A percentile compares a stretch with the other conserved stretches of the same genome.
These are phyloP conservation scores for Phytophthora uliginosa DNA, from an alignment of 352 stramenopile genomes.

Conservation along the genomic window DNA sequence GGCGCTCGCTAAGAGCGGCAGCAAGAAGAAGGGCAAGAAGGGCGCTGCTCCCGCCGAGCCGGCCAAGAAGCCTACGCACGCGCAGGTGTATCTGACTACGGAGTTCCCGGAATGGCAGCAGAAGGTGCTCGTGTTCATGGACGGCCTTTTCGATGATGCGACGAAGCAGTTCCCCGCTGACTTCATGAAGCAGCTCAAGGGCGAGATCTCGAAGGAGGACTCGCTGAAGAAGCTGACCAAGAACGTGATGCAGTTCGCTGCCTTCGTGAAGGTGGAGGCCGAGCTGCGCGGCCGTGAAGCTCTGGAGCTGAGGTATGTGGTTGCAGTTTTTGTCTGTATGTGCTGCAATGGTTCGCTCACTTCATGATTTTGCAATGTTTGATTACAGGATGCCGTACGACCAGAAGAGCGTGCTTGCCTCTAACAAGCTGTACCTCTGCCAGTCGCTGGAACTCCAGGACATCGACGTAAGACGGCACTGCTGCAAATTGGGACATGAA, in stretches of 20 bases:
- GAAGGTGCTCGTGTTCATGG: conserved; percentile 89
- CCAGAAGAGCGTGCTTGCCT: conserved; percentile 94
- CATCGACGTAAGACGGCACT: conserved; percentile 55
- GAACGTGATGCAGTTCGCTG: conserved; percentile 98
- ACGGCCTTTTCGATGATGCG: conserved; percentile 61
- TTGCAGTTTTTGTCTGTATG: neutral
- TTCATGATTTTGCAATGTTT: conserved; percentile 25
- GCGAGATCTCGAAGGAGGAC: conserved; percentile 72
- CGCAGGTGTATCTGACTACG: conserved; percentile 88
- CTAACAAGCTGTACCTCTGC: conserved; percentile 93
- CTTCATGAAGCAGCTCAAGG: conserved; percentile 93
- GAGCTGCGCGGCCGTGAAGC: conserved; percentile 93
- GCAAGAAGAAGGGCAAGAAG: conserved; percentile 93
- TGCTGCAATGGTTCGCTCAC: conserved; percentile 15
- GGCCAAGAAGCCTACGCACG: conserved; percentile 91
- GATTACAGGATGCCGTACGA: conserved; percentile 93
- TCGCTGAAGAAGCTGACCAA: conserved; percentile 93
- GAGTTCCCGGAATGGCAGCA: conserved; percentile 91
- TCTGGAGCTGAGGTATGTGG: conserved; percentile 89
- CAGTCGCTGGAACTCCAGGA: conserved; percentile 92
- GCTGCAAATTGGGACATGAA: neutral
- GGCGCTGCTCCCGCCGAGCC: conserved; percentile 65
- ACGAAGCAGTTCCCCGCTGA: conserved; percentile 81
- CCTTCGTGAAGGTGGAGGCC: conserved; percentile 96
- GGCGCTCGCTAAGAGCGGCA: conserved; percentile 73